Evolutionary conservation across 2,329 filamentous ascomycete genomes (phyloP).

Genomic region (Colletotrichum camelliae): DNA sequence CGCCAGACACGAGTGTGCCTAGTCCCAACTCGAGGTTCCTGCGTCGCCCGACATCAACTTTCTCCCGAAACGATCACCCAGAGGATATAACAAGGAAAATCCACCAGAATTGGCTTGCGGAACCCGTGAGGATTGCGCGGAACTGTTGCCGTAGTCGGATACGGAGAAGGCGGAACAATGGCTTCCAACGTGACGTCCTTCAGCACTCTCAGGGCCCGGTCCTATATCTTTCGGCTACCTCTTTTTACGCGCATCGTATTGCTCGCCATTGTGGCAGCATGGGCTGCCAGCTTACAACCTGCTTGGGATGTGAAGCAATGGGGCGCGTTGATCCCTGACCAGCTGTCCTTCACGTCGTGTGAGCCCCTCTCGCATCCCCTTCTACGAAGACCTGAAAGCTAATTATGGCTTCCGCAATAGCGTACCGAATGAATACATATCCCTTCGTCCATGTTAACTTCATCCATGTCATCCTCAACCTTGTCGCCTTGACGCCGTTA

Average conservation of each 20-base stretch:
- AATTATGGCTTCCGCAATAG: slow-evolving; percentile 48
- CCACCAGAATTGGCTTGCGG: neutral
- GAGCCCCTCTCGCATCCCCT: slow-evolving; percentile 51
- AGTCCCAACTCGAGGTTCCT: neutral
- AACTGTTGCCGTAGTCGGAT: neutral
- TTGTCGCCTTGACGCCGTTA: slow-evolving; percentile 82
- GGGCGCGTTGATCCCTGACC: slow-evolving; percentile 79
- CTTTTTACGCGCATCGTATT: slow-evolving; percentile 82
- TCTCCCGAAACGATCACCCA: neutral
- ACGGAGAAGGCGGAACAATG: slow-evolving; percentile 2
- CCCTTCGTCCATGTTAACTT: slow-evolving; percentile 84
- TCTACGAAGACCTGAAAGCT: neutral
- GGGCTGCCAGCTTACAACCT: slow-evolving; percentile 71
- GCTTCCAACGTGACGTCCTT: slow-evolving; percentile 44
- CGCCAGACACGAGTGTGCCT: neutral
- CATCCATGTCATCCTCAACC: slow-evolving; percentile 81
- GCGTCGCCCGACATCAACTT: neutral
- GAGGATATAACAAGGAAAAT: neutral
- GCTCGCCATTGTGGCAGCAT: slow-evolving; percentile 57
- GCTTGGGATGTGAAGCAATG: slow-evolving; percentile 77
- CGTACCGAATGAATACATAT: slow-evolving; percentile 93
- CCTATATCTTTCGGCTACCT: slow-evolving; percentile 84
- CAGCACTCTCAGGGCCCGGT: slow-evolving; percentile 75
- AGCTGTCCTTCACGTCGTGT: slow-evolving; percentile 76
- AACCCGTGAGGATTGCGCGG: neutral